Conservation (phyloP, 208 protist species). For the Leishmania major region DNA sequence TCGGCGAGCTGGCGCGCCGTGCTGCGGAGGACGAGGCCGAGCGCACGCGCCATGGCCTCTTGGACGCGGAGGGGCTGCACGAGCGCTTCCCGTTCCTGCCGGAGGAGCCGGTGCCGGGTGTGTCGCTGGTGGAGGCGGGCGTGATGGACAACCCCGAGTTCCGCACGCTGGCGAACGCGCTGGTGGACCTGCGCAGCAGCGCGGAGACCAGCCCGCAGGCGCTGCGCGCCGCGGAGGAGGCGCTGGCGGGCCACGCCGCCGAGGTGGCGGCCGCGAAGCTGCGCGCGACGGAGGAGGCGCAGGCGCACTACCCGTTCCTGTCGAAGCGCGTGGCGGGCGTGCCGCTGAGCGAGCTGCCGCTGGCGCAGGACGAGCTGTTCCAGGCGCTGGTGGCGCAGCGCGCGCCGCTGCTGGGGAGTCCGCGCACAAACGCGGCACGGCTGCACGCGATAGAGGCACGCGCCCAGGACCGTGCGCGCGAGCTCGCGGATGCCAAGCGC, state of each 20-base stretch:
- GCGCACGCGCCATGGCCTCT: no score
- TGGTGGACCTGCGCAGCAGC: no score
- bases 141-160: no score
- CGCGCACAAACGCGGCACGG: slow-evolving; percentile 22
- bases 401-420: slow-evolving; percentile 24
- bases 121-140: no score
- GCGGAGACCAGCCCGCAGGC: no score
- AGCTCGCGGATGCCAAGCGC: slow-evolving; percentile 30
- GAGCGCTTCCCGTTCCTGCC: no score
- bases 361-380: slow-evolving; percentile 37
- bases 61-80: no score
- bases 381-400: slow-evolving; percentile 27
- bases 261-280: slow-evolving; percentile 35
- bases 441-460: slow-evolving; percentile 14
- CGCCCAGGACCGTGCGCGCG: slow-evolving; percentile 25
- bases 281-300: slow-evolving; percentile 34
- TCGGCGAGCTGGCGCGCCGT: no score
- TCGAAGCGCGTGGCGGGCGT: slow-evolving; percentile 42
- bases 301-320: slow-evolving; percentile 60
- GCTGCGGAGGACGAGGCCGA: no score
- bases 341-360: slow-evolving; percentile 41
- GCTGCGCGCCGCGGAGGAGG: no score
- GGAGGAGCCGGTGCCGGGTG: no score
- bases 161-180: no score
- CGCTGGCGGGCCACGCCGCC: slow-evolving; percentile 4